phyloP scores from a whole-genome alignment of 2,329 filamentous ascomycete species.

The Helotiales sp. region DNA sequence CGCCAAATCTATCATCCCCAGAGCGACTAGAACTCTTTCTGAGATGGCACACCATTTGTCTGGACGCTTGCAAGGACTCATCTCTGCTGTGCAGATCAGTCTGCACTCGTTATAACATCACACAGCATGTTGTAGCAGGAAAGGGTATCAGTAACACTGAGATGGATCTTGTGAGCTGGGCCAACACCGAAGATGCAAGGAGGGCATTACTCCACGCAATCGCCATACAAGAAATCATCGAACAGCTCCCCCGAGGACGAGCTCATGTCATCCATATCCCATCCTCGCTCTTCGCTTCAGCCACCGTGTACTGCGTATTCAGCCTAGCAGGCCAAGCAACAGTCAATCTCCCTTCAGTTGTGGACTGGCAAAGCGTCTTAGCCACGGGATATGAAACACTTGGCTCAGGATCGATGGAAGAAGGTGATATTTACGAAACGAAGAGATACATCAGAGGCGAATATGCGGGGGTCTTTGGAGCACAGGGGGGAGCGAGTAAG shows the following conservation, averaged over 20 bases:
- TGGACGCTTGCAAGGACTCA: slow-evolving; percentile 43
- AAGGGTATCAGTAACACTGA: slow-evolving; percentile 29
- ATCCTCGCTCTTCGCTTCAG: slow-evolving; percentile 43
- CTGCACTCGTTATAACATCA: slow-evolving; percentile 40
- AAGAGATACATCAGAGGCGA: slow-evolving; percentile 39
- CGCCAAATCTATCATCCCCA: slow-evolving; percentile 31
- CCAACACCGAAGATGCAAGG: slow-evolving; percentile 39
- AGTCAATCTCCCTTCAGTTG: slow-evolving; percentile 39
- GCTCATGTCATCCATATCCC: slow-evolving; percentile 48
- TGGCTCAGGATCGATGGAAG: slow-evolving; percentile 41
- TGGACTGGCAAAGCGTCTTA: slow-evolving; percentile 44
- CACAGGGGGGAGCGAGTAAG: slow-evolving; percentile 31
- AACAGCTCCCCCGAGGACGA: slow-evolving; percentile 44
- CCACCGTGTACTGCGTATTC: slow-evolving; percentile 43
- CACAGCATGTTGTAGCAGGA: slow-evolving; percentile 41
- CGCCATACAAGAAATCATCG: slow-evolving; percentile 47
- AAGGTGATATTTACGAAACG: slow-evolving; percentile 34
- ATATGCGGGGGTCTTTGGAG: slow-evolving; percentile 20
- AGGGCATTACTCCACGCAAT: slow-evolving; percentile 44
- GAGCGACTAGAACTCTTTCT: slow-evolving; percentile 43
- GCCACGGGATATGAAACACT: slow-evolving; percentile 30
- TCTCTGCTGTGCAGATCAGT: slow-evolving; percentile 41
- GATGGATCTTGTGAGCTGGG: slow-evolving; percentile 42
- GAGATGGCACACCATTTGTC: slow-evolving; percentile 46
- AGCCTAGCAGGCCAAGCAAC: slow-evolving; percentile 40